These are phyloP conservation scores for Ogataea wickerhamii DNA, from an alignment of 805 yeast species.

Conservation along the genomic window DNA sequence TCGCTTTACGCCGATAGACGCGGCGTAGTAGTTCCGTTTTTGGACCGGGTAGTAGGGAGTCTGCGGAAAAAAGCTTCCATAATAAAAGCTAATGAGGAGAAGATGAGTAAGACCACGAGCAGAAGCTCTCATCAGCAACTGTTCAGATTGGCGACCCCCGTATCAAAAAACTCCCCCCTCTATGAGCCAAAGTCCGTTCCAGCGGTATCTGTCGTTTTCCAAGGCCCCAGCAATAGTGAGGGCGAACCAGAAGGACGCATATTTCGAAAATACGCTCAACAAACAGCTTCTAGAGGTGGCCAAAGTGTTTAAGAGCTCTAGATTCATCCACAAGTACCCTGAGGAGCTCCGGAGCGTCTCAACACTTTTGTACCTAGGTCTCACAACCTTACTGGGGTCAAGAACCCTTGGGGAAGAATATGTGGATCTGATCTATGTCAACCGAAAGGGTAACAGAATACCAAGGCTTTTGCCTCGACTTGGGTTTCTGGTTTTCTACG, in stretches of 20 bases:
- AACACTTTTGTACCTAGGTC: conserved; percentile 58
- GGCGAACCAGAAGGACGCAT: conserved; percentile 86
- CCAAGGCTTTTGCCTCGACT: conserved; percentile 45
- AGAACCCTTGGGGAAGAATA: conserved; percentile 94
- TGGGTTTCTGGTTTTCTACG: conserved; percentile 57
- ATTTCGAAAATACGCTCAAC: conserved; percentile 55
- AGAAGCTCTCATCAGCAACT: too few relatives aligned
- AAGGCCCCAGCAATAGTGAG: conserved; percentile 89
- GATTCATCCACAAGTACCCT: conserved; percentile 61
- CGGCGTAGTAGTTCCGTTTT: not conserved
- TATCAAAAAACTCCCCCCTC: too few relatives aligned
- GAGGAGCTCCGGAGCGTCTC: conserved; percentile 57
- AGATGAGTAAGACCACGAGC: too few relatives aligned
- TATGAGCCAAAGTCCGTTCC: conserved; percentile 6
- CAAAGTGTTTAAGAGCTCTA: conserved; percentile 54
- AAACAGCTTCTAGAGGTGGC: conserved; percentile 54
- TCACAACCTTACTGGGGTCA: conserved; percentile 74
- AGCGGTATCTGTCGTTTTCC: conserved; percentile 56
- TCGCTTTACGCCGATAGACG: conserved; percentile 1
- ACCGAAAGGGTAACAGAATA: conserved; percentile 45
- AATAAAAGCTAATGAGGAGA: too few relatives aligned
- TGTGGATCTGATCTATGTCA: conserved; percentile 72
- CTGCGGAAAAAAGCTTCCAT: too few relatives aligned
- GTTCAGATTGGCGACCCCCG: not conserved
- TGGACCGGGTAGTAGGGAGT: not conserved